Base-by-base conservation (phyloP, 2,329 filamentous ascomycete species). In the Fusarium pseudoanthophilum region DNA sequence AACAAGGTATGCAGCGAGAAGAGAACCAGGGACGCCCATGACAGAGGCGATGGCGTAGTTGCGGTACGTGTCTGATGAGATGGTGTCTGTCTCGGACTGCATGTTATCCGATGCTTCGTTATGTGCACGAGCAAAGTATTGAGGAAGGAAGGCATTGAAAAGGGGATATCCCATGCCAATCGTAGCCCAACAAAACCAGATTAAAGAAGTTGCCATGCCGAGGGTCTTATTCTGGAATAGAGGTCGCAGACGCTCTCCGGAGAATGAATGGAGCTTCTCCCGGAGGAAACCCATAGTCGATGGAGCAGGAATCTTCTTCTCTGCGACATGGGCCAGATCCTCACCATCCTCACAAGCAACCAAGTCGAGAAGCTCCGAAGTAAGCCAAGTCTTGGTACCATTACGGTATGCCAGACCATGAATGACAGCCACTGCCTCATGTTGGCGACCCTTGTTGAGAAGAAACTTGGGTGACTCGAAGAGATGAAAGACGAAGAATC, bases 121-220 rank as follows among this genome's bases (percentile, higher is more conserved):
- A 32, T 89, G 87, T 63, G 90, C 88, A 40, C 78, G 81, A 30
- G 91, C 89, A 67, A 97, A 89, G 78, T 96, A 96, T 75, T 96
- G 93, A 1, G 94, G 94, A n/a, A 97, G 87, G 83, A 97, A 97
- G 59, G 93, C 92, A 81, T 96, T 96, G 87, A 95, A 97, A 4
- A 97, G 88, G 2, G 93, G 94, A 78, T 95, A 97, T 6, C 91
- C 93, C 90, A 97, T 92, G 67, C 94, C 94, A 74, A 97, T 95
- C 20, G 90, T 91, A 0, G 91, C 87, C 94, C 94, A 97, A 79
- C 90, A 91, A 81, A 95, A 93, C 92, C 92, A 95, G 53, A 95
- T 85, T 28, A 91, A 82, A 7, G 73, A 77, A 2, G 88, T 90
- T 43, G 87, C 85, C 59, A 84, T 74, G 58, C 84, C 87, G 13